Percentiles rank a stretch among this genome's conserved stretches.
These are phyloP conservation scores for Hyaloscypha finlandica DNA, from an alignment of 495 filamentous ascomycete genomes.

Conservation along the genomic window DNA sequence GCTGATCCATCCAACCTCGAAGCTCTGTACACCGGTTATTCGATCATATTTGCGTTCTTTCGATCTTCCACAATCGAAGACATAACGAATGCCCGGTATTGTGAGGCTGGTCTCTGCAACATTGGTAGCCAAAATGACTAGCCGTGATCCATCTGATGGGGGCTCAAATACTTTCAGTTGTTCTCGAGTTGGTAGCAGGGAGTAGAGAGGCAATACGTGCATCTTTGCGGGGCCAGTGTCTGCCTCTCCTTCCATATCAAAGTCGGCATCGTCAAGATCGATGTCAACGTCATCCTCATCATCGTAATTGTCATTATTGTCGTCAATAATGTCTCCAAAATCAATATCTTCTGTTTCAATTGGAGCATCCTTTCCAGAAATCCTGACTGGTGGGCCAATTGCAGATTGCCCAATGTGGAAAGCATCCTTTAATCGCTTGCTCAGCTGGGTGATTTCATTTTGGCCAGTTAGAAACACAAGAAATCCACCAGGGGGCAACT, in stretches of 20 bases:
- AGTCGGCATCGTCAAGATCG: conserved; percentile 64
- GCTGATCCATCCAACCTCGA: conserved; percentile 94
- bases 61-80: conserved; percentile 89
- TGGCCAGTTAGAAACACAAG: conserved; percentile 96
- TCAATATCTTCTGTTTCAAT: conserved; percentile 88
- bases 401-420: conserved; percentile 59
- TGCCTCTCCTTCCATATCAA: conserved; percentile 51
- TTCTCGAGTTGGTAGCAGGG: conserved; percentile 88
- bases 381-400: conserved; percentile 63
- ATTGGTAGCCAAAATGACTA: conserved; percentile 94
- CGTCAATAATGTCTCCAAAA: conserved; percentile 60
- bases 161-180: conserved; percentile 92
- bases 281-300: conserved; percentile 61
- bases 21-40: conserved; percentile 88
- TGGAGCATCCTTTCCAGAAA: conserved; percentile 76
- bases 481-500: conserved; percentile 88
- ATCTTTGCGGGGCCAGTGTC: conserved; percentile 57
- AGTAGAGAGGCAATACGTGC: conserved; percentile 90
- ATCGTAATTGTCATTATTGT: conserved; percentile 47
- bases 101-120: conserved; percentile 97
- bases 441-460: conserved; percentile 80
- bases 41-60: conserved; percentile 90
- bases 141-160: conserved; percentile 78
- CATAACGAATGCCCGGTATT: conserved; percentile 93
- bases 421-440: conserved; percentile 71